phyloP scores from a whole-genome alignment of 169 alveolate species.

The Eimeria nieschulzi region DNA sequence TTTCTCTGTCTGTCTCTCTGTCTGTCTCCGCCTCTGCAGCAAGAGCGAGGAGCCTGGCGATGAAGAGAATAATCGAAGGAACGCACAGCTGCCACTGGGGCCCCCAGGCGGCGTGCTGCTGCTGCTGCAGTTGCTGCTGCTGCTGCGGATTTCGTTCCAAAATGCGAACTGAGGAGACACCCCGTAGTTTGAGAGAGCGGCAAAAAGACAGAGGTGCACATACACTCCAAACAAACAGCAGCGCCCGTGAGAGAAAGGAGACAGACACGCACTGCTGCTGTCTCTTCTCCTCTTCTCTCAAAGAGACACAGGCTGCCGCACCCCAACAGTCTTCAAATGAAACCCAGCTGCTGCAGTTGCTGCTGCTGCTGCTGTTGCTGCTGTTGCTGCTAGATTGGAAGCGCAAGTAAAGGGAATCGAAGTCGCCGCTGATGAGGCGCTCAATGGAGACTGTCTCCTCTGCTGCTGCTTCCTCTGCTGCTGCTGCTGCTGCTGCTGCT shows the following conservation, averaged over 20 bases:
- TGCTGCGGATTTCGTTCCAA: conserved; percentile 24
- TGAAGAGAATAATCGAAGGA: conserved; percentile 20
- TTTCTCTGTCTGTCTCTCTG: background rate
- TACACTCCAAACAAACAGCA: conserved; percentile 13
- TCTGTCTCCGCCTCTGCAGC: conserved; percentile 8
- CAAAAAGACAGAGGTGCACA: conserved; percentile 20
- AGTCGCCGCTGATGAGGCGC: background rate
- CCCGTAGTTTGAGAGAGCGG: background rate
- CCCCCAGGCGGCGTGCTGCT: conserved; percentile 39
- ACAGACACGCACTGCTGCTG: conserved; percentile 45
- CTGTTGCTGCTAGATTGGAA: background rate
- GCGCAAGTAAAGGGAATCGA: conserved; percentile 7
- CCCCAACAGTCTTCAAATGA: conserved; percentile 67
- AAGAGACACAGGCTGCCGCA: conserved; percentile 25
- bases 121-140: conserved; percentile 5
- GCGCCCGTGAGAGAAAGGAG: conserved; percentile 8
- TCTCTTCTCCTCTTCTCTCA: conserved; percentile 31
- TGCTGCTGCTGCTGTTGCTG: conserved; percentile 4
- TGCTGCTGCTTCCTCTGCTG: background rate
- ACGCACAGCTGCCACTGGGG: conserved; percentile 60
- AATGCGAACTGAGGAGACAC: conserved; percentile 39
- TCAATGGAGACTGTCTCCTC: background rate
- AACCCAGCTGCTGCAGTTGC: conserved; percentile 7
- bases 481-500: conserved; percentile 3
- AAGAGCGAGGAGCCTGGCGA: conserved; percentile 37